Base-by-base conservation (phyloP, 805 yeast genomes). In the Metschnikowia borealis region DNA sequence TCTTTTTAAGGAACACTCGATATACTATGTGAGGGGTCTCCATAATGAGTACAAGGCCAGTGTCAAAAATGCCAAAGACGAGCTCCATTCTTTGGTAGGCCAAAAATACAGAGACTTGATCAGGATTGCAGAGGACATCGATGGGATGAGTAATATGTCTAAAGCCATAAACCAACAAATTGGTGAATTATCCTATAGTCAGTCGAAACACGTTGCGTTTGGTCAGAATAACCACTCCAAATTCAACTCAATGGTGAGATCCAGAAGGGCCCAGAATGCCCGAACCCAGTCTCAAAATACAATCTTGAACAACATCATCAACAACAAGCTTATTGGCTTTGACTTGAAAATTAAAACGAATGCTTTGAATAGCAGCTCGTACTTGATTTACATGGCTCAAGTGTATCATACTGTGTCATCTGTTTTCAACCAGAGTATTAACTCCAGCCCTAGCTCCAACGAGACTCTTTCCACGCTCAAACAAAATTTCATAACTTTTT, bases 81-180 rank as follows among this genome's bases (percentile, higher is more conserved):
- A 71, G 38, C 57, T 73, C 14, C 77, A 73, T 50, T 48, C 55
- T 4, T 61, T 73, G 43, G 78, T 73, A 18, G 74, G 76, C 6
- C 55, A 54, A 31, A 73, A 73, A 47, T 73, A 73, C 60, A 59
- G 78, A 42, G 77, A 73, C 57, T 64, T 73, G 58, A 71, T 73
- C 42, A 62, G 66, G 41, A 72, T 73, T 13, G 74, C 77, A n/a
- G 76, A 73, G 50, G 74, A 70, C 48, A 72, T 73, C 26, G 69
- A 66, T 34, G 56, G 50, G 10, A 70, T 71, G 68, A 62, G 64
- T 53, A 38, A 48, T 1, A 44, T 56, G 17, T 60, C 72, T 7
- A 53, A 53, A 6, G 40, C 23, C 1, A 54, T 67, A 3, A 68
- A 71, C 40, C 52, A 54, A 6, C 54, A 59, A 6, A 52, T 73